A percentile compares a stretch with the other conserved stretches of the same genome.
phyloP scores from a whole-genome alignment of 768 basidiomycete species.

The Trametes punicea region DNA sequence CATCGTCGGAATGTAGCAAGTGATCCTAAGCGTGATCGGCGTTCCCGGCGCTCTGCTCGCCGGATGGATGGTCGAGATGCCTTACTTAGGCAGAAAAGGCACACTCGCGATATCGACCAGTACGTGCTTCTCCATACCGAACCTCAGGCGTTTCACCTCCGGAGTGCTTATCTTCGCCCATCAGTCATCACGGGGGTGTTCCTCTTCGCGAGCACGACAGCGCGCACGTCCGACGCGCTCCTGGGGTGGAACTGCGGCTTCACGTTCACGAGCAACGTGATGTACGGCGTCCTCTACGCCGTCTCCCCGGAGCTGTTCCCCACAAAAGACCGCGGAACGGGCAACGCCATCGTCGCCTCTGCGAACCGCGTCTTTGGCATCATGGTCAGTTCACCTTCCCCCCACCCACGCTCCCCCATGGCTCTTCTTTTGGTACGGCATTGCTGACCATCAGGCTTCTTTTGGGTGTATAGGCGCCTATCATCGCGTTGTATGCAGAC shows the following conservation, averaged over 20 bases:
- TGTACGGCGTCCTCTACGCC: conserved; percentile 44
- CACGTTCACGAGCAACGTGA: conserved; percentile 50
- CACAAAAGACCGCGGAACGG: conserved; percentile 50
- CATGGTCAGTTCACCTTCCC: conserved; percentile 36
- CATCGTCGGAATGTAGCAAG: conserved; percentile 34
- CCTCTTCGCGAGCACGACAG: conserved; percentile 52
- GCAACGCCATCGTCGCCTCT: conserved; percentile 46
- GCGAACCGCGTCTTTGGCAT: conserved; percentile 55
- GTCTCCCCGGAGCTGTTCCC: conserved; percentile 50
- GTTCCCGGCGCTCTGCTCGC: conserved; percentile 55
- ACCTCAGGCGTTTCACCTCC: not conserved
- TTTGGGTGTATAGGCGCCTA: conserved; percentile 40
- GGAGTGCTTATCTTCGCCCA: conserved; percentile 25
- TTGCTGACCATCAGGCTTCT: not conserved
- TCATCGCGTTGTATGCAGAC: conserved; percentile 47
- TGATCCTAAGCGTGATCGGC: conserved; percentile 52
- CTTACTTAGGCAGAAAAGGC: conserved; percentile 47
- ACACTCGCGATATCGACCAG: conserved; percentile 50
- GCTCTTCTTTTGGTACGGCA: not conserved
- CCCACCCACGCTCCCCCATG: not conserved
- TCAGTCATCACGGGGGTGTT: conserved; percentile 50
- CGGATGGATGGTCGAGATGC: conserved; percentile 48
- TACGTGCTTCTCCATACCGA: conserved; percentile 18
- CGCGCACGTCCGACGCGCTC: conserved; percentile 46
- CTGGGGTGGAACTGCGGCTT: conserved; percentile 58